Evolutionary conservation across 139 green algal genomes (phyloP).

Genomic region (Monoraphidium neglectum): DNA sequence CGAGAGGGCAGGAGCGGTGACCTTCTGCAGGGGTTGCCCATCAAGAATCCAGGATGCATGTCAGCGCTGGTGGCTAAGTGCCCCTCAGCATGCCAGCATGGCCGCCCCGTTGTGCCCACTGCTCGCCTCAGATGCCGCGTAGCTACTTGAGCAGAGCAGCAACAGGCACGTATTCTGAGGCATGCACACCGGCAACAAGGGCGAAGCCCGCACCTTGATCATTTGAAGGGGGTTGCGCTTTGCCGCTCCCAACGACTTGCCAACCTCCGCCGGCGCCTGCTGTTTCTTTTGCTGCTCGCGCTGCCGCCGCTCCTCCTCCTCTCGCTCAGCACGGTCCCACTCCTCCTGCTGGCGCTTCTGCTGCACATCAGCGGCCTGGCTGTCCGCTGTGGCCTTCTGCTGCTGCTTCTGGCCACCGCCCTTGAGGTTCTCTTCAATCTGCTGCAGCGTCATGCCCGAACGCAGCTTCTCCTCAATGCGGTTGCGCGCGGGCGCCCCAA

Average conservation of each 20-base stretch:
- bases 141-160: too few species aligned
- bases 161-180: too few species aligned
- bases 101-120: too few species aligned
- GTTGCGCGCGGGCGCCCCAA: slow-evolving; percentile 45
- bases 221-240: slow-evolving; percentile 72
- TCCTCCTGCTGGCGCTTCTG: slow-evolving; percentile 6
- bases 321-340: too few species aligned
- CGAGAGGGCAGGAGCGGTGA: slow-evolving; percentile 46
- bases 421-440: slow-evolving; percentile 48
- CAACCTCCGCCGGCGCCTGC: slow-evolving; percentile 46
- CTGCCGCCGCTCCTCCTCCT: too few species aligned
- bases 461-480: slow-evolving; percentile 59
- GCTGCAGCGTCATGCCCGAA: slow-evolving; percentile 42
- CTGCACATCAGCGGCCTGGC: slow-evolving; percentile 9
- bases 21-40: slow-evolving; percentile 20
- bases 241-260: slow-evolving; percentile 48
- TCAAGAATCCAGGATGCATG: too few species aligned
- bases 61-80: too few species aligned
- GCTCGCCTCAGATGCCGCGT: too few species aligned
- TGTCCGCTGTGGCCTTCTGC: slow-evolving; percentile 21
- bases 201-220: slow-evolving; percentile 56
- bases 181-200: not conserved
- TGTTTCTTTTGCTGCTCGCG: too few species aligned
- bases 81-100: too few species aligned
- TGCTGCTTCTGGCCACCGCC: slow-evolving; percentile 13